Conservation (phyloP, 768 basidiomycete genomes). For the Tylopilus sp. region DNA sequence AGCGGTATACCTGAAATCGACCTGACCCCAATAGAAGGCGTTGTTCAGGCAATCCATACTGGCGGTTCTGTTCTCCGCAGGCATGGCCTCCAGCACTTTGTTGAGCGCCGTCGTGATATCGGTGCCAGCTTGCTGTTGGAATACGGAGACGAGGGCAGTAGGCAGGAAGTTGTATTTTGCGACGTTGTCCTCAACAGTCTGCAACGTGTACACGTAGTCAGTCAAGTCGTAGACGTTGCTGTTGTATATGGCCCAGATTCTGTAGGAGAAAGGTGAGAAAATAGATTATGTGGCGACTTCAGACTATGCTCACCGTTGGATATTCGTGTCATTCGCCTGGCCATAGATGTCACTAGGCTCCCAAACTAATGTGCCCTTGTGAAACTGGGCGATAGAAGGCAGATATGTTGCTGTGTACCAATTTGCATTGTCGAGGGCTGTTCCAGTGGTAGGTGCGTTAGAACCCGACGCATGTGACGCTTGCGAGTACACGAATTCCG, state of each 20-base stretch:
- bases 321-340: conserved; percentile 36
- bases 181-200: conserved; percentile 39
- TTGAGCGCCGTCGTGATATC: conserved; percentile 56
- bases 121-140: conserved; percentile 55
- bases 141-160: conserved; percentile 44
- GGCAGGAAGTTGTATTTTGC: conserved; percentile 54
- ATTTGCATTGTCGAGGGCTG: conserved; percentile 34
- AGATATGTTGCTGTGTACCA: conserved; percentile 61
- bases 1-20: conserved; percentile 56
- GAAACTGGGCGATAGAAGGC: conserved; percentile 52
- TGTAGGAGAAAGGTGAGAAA: conserved; percentile 15
- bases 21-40: conserved; percentile 52
- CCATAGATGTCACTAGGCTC: conserved; percentile 34
- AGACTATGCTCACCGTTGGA: conserved; percentile 25
- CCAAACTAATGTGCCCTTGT: conserved; percentile 61
- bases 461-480: conserved; percentile 60
- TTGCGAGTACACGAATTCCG: conserved; percentile 33
- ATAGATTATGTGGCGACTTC: neutral
- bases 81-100: conserved; percentile 41
- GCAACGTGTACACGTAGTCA: conserved; percentile 62
- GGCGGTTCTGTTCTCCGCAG: conserved; percentile 34
- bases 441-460: conserved; percentile 34
- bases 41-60: conserved; percentile 55
- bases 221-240: conserved; percentile 58
- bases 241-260: conserved; percentile 61